Evolutionary conservation across 352 stramenopile genomes (phyloP), one percentile per base, ranked within the genome.

Genomic region (Phytophthora megakarya): DNA sequence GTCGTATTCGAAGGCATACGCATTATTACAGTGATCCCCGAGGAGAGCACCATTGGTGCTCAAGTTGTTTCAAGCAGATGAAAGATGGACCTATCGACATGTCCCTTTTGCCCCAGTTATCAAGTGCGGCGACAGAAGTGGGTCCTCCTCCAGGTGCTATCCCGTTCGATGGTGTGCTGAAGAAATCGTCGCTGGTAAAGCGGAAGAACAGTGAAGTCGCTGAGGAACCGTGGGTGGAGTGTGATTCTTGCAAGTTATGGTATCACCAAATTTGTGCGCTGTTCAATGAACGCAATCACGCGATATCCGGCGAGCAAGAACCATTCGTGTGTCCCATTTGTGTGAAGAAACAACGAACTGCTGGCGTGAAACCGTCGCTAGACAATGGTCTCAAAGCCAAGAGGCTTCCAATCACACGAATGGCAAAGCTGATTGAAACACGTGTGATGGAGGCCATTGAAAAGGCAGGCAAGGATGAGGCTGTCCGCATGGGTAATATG

Each of bases 191-290:
- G 10, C 70, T 99, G 3, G 62, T 96, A 15, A 99, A 98, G 70
- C 97, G 98, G 40, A 99, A 99, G 72, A 99, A 99, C 75, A 98
- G 98, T 61, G 97, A 99, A 68, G 88, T 98, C 1, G 93, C 96
- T 5, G 95, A 98, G 78, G 96, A 99, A 68, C 87, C 90, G 53
- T 99, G 98, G 98, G 97, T 99, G 4, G 90, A 98, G 61, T 99
- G 98, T 72, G 97, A 99, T 64, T 91, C 87, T 22, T 99, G 98
- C 72, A 97, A 99, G 49, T 71, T 98, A 26, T 99, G 97, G 97
- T 98, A 99, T 42, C 98, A 99, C 76, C 97, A 99, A 62, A 99
- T 99, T 65, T 99, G 98, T 74, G 97, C 96, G 26, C 84, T 99
- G 11, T 99, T 99, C 75, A 99, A 99, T 72, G 97, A 97, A 59